Evolutionary conservation across 495 filamentous ascomycete genomes (phyloP).

Genomic region (Apiosordaria backusii): DNA sequence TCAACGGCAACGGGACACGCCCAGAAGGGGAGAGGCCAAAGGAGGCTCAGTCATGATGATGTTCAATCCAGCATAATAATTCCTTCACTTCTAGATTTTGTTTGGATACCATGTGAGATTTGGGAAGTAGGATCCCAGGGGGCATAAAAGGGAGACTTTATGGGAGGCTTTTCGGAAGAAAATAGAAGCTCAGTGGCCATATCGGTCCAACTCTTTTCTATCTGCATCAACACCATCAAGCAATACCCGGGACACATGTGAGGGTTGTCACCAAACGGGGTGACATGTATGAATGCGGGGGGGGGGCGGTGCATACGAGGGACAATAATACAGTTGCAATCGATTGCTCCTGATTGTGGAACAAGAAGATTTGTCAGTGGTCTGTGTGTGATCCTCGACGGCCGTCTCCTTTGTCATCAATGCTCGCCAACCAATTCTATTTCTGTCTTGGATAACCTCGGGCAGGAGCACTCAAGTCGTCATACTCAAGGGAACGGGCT

Average conservation of each 20-base stretch:
- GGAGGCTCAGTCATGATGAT: neutral
- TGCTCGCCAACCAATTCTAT: neutral
- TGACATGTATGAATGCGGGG: no score
- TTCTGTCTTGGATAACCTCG: neutral
- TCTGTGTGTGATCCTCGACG: neutral
- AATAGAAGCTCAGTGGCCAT: neutral
- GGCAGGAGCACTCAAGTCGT: neutral
- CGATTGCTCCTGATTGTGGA: neutral
- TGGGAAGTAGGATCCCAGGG: neutral
- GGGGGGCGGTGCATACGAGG: no score
- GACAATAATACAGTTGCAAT: no score
- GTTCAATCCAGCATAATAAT: neutral
- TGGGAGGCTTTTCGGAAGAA: neutral
- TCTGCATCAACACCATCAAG: neutral
- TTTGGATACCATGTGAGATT: neutral
- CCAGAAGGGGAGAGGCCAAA: constrained; percentile 3
- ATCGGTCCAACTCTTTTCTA: neutral
- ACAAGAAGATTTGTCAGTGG: no score
- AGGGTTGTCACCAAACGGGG: no score
- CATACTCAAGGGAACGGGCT: no score
- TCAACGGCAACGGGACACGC: constrained; percentile 17
- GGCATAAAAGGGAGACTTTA: neutral
- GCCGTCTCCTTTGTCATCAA: neutral
- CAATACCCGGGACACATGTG: neutral
- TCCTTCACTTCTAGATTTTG: neutral